Evolutionary conservation across 2,329 filamentous ascomycete species (phyloP).

Genomic region (Hymenoscyphus albidus): DNA sequence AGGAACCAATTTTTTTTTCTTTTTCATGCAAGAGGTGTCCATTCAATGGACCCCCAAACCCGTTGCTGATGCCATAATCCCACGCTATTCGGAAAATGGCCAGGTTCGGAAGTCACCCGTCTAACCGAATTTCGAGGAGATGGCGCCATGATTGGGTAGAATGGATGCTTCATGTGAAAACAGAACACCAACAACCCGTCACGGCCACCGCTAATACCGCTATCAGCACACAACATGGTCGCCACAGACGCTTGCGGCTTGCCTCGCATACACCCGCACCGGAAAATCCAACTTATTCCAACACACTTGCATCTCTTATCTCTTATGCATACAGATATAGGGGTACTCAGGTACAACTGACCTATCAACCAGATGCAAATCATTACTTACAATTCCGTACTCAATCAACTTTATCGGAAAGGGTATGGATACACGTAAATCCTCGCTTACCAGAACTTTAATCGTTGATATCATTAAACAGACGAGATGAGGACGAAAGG

Average conservation of each 20-base stretch:
- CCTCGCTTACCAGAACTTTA: not conserved
- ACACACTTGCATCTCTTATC: not conserved
- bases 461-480: not conserved
- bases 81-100: not conserved
- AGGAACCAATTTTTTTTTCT: not conserved
- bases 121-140: slow-evolving; percentile 3
- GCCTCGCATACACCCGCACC: not conserved
- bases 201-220: not conserved
- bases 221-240: not conserved
- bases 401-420: not conserved
- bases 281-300: not conserved
- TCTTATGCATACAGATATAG: not conserved
- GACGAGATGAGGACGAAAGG: slow-evolving; percentile 7
- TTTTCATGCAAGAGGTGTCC: too few species aligned
- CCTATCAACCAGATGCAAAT: not conserved
- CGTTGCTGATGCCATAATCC: not conserved
- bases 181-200: slow-evolving; percentile 1
- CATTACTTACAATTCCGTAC: not conserved
- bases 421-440: too few species aligned
- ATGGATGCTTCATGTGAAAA: slow-evolving; percentile 14
- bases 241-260: not conserved
- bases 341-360: not conserved
- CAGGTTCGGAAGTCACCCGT: slow-evolving; percentile 7
- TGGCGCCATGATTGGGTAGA: not conserved
- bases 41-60: not conserved